Base-by-base conservation (phyloP, 306 rosid species). In the Begonia loranthoides region DNA sequence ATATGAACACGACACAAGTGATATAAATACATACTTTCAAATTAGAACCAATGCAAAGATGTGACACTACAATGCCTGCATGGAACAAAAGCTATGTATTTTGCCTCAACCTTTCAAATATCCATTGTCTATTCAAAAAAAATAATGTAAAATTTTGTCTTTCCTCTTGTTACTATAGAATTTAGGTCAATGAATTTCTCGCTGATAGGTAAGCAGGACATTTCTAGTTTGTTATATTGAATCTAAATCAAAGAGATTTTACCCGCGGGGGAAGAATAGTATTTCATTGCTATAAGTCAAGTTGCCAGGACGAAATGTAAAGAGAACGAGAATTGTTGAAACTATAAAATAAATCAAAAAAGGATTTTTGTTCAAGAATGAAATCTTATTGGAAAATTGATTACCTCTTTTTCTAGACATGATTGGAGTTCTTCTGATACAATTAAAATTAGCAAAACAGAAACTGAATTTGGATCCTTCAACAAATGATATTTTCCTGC, bases 351-450 rank as follows among this genome's bases (percentile, higher is more conserved):
- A 9, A 13, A 12, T 17, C 17, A 56, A 22, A 36, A 38, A 17
- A 24, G 36, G 22, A 17, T 10, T 6, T 6, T 15, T 12, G 22
- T 16, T 6, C 34, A 16, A 15, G 19, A 13, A 2, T 47, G 15
- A 44, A 15, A 13, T 47, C 10, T 1, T 15, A 13, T 15, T 13
- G 16, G 19, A 47, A 47, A 12, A 1, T 47, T 40, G n/a, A 5
- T 55, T 78, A 90, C 97, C 94, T 65, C 57, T 76, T 59, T 51
- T 66, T 51, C 64, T 54, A 45, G 84, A 63, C 59, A 62, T 54
- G 48, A 79, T 56, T 55, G 83, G 67, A 46, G 78, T 67, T 66
- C 79, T 75, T 61, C 74, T 70, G 60, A 71, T 54, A 46, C 82
- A 57, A 68, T 70, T 59, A 54, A 41, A 67, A 61, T 56, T 71